Evolutionary conservation across 2,329 filamentous ascomycete genomes (phyloP), one percentile per base, ranked within the genome.

Genomic region (Coniochaeta ligniaria): DNA sequence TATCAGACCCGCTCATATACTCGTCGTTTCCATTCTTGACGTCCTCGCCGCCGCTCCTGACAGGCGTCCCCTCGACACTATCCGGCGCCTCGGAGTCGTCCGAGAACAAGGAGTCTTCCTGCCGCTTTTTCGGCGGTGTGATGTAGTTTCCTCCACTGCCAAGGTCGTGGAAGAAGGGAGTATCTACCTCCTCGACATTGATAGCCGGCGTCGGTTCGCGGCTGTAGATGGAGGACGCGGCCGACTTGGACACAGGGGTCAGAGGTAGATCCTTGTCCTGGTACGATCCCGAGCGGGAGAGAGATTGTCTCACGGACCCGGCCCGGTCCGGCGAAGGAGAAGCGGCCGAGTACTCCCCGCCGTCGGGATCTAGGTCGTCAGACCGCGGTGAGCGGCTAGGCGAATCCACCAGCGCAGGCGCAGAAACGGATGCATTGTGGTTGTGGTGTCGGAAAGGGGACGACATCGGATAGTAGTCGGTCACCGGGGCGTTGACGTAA

Each of bases 371-470:
- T 9, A 57, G n/a, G 28, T 57, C 54, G 26, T 57, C 54, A 11
- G 47, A 52, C 31, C 26, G 31, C n/a, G 35, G 54, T 9, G 28
- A 38, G 33, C 54, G 54, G 6, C 11, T 14, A 24, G 54, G 54
- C 6, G 54, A 57, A 38, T 57, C 54, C 31, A 57, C 54, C 54
- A 45, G 36, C 24, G 56, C 35, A 22, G 56, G 38, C 26, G 56
- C 56, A 45, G 35, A 41, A 16, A 45, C 33, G 36, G 38, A 45
- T 28, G 35, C 56, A 20, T 45, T 41, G 14, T 62, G 57, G 2
- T 60, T 57, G n/a, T 59, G 56, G 4, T 47, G 52, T 11, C 58
- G 57, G 17, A 35, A 52, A 1, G 59, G 58, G 1, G 59, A 58
- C n/a, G 59, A 45, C 1, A 59, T 47, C 6, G 59, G 55, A 16